Evolutionary conservation across 805 yeast genomes (phyloP), one percentile per base, ranked within the genome.

Genomic region (Metschnikowia kunwiensis): DNA sequence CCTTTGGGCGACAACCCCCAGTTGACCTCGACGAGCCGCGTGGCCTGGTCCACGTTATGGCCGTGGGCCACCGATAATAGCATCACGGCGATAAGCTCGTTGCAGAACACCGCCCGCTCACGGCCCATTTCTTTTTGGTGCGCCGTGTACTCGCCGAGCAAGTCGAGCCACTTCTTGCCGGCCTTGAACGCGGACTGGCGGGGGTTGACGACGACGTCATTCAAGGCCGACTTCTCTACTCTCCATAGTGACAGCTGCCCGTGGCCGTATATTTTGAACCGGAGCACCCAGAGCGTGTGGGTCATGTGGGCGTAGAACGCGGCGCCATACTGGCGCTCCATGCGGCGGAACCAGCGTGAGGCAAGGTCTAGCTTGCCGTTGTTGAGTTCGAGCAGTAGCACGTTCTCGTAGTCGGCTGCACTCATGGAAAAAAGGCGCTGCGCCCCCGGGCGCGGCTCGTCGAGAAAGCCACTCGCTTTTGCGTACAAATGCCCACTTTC

Each of bases 331-430:
- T 46, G 51, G 36, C 29, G 58, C 33, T 63, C 63, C 40, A 66
- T 57, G 30, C 55, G 48, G 32, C 50, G 55, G 39, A 65, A 62
- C 72, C 72, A 68, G 34, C 53, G 54, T 4, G 63, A 51, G 3
- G 68, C 72, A 45, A 67, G 55, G 47, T 68, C 73, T 24, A 60
- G 41, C 39, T 65, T 67, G n/a, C 40, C 43, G 47, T 63, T 66
- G 35, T 49, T 42, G 33, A 58, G 47, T 43, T 68, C 73, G 34
- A 67, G 48, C 27, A 33, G 14, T 13, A 67, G 57, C 41, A 68
- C 50, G 46, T 64, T 68, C 41, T 68, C 72, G 43, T 55, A 65
- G 48, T 68, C 73, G 3, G 38, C 36, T 24, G 29, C 22, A 24
- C 24, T 30, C 21, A 40, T 13, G 9, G 9, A 14, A 30, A 13